phyloP scores from a whole-genome alignment of 1,284 basidiomycete genomes.

The Neonothopanus nambi region DNA sequence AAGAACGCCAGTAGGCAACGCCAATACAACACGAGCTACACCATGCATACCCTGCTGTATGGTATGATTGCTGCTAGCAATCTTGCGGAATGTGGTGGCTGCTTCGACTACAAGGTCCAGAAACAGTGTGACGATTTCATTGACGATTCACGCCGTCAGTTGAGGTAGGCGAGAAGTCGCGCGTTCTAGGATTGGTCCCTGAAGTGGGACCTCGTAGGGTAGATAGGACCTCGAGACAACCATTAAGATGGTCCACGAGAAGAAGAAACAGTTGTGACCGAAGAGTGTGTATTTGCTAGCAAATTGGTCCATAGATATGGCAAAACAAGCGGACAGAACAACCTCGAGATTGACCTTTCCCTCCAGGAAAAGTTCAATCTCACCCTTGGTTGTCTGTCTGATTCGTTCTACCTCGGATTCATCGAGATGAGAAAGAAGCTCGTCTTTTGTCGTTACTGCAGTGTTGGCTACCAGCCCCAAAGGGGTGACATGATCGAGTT shows the following conservation, averaged over 20 bases:
- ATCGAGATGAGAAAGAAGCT: too few relatives aligned
- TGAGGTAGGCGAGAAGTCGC: neutral
- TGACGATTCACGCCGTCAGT: neutral
- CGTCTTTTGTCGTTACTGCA: too few relatives aligned
- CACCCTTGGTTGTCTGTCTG: neutral
- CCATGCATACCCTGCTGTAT: neutral
- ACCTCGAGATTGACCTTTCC: neutral
- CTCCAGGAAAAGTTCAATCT: conserved; percentile 1
- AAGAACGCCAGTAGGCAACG: neutral
- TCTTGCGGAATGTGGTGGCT: neutral
- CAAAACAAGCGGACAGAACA: neutral
- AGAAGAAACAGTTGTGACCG: conserved; percentile 8
- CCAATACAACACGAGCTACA: neutral
- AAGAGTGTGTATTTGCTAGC: neutral
- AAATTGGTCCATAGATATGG: neutral
- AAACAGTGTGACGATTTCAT: neutral
- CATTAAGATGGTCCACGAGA: conserved; percentile 11
- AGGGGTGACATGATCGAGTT: too few relatives aligned
- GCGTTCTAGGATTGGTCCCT: too few relatives aligned
- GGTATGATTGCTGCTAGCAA: neutral
- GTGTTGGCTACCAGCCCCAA: too few relatives aligned
- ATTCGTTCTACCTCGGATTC: too few relatives aligned
- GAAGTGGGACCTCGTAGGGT: neutral
- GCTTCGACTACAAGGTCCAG: neutral
- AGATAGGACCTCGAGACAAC: neutral